Conservation (phyloP, 345 rosid species). For the Brassica nigra region DNA sequence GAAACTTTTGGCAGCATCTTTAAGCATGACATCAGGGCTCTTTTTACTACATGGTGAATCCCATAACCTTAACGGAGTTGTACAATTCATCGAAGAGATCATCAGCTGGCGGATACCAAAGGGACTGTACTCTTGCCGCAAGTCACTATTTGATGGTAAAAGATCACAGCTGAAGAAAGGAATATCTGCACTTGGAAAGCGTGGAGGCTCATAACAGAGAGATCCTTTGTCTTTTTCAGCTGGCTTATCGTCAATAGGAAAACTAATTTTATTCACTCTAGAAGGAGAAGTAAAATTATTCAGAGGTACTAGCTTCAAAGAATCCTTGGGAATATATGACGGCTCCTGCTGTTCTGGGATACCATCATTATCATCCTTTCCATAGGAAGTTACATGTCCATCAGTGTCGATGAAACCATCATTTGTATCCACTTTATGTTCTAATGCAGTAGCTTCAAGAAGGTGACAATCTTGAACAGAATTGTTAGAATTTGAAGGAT, state of each 20-base stretch:
- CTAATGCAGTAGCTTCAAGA: neutral
- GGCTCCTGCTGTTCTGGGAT: conserved; percentile 49
- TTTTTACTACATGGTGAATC: conserved; percentile 72
- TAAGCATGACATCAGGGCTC: conserved; percentile 75
- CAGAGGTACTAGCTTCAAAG: conserved; percentile 64
- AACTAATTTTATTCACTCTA: conserved; percentile 36
- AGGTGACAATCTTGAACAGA: neutral
- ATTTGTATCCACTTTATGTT: conserved; percentile 1
- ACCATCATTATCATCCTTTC: conserved; percentile 42
- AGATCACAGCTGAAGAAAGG: conserved; percentile 98
- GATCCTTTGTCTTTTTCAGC: conserved; percentile 62
- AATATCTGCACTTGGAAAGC: conserved; percentile 89
- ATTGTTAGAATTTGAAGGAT: neutral
- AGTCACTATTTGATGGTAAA: conserved; percentile 69
- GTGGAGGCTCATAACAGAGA: conserved; percentile 96
- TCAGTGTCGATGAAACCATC: conserved; percentile 54
- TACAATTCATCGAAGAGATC: conserved; percentile 55
- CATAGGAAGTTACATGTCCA: conserved; percentile 51
- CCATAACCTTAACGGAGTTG: conserved; percentile 92
- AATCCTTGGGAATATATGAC: conserved; percentile 55
- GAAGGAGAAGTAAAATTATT: conserved; percentile 53
- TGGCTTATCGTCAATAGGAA: conserved; percentile 45
- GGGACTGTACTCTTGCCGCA: conserved; percentile 94
- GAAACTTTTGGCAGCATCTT: conserved; percentile 76
- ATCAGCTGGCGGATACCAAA: conserved; percentile 95